Evolutionary conservation across 441 rosid species (phyloP).

Genomic region (Euphorbia celastroides): DNA sequence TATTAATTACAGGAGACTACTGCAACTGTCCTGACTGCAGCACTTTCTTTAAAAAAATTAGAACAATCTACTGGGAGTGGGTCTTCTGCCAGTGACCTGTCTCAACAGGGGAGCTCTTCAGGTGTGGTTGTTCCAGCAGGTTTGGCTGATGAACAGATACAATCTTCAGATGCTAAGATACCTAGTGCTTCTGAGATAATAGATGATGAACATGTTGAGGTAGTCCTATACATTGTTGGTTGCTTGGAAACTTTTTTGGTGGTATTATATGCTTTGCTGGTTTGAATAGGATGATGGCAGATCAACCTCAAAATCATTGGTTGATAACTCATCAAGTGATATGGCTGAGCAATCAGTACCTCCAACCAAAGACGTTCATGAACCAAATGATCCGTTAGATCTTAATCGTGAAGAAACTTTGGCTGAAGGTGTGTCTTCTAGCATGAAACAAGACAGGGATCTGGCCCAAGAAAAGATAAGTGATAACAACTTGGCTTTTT

Average conservation of each 20-base stretch:
- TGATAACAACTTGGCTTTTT: constrained; percentile 21
- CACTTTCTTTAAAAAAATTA: constrained; percentile 55
- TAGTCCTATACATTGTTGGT: constrained; percentile 16
- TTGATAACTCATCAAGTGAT: constrained; percentile 15
- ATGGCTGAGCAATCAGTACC: constrained; percentile 25
- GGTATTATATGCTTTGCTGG: neutral
- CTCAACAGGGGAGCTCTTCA: constrained; percentile 40
- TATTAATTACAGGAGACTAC: constrained; percentile 60
- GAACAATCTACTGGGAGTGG: constrained; percentile 38
- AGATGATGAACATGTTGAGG: constrained; percentile 38
- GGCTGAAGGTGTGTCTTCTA: constrained; percentile 25
- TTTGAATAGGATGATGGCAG: constrained; percentile 25
- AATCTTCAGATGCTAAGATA: constrained; percentile 30
- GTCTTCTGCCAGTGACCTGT: constrained; percentile 28
- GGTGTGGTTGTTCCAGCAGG: constrained; percentile 30
- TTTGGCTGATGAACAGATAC: constrained; percentile 23
- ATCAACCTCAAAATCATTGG: constrained; percentile 29
- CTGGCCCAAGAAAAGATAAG: constrained; percentile 15
- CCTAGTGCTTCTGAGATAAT: constrained; percentile 27
- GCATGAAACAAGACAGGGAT: constrained; percentile 19
- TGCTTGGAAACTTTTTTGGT: constrained; percentile 9
- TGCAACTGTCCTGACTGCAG: constrained; percentile 60
- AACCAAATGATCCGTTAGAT: constrained; percentile 19
- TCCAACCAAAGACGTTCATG: constrained; percentile 26
- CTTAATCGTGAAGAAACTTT: constrained; percentile 21